A percentile compares a stretch with the other conserved stretches of the same genome.
Conservation (phyloP, 371 early-diverging fungal genomes). For the Rhizopus stolonifer region DNA sequence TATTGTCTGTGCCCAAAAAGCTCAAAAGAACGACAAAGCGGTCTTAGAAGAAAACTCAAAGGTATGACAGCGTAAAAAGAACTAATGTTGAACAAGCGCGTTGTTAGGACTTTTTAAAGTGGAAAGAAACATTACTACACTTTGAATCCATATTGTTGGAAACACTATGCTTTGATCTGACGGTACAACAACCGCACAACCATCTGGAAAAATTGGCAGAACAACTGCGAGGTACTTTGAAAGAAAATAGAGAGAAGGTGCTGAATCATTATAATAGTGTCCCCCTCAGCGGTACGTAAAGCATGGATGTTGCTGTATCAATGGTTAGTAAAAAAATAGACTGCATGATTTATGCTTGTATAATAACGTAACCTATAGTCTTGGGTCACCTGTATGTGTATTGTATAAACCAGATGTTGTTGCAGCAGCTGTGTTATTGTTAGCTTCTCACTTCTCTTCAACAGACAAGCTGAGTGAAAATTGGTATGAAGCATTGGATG, state of each 20-base stretch:
- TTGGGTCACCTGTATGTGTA: slow-evolving; percentile 37
- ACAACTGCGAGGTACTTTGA: slow-evolving; percentile 30
- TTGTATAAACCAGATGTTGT: slow-evolving; percentile 32
- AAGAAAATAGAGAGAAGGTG: background rate
- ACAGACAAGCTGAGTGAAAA: slow-evolving; percentile 19
- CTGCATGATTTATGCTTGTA: background rate
- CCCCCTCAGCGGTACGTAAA: slow-evolving; percentile 46
- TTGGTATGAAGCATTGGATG: slow-evolving; percentile 27
- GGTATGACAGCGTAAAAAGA: slow-evolving; percentile 24
- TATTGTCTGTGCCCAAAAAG: slow-evolving; percentile 57
- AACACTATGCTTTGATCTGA: slow-evolving; percentile 77
- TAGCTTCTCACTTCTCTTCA: slow-evolving; percentile 27
- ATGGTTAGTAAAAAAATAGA: slow-evolving; percentile 26
- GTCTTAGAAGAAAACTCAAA: slow-evolving; percentile 44
- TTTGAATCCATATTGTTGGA: slow-evolving; percentile 73
- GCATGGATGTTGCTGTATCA: slow-evolving; percentile 72
- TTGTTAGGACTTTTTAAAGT: slow-evolving; percentile 60
- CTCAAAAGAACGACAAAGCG: slow-evolving; percentile 56
- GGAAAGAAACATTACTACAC: slow-evolving; percentile 67
- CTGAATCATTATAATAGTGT: slow-evolving; percentile 28
- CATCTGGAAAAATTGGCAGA: slow-evolving; percentile 45
- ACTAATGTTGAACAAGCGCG: background rate
- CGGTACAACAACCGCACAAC: slow-evolving; percentile 70
- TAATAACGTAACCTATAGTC: no score
- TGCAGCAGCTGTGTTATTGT: slow-evolving; percentile 36